Base-by-base conservation (phyloP, 2,329 filamentous ascomycete genomes). In the Alternaria ventricosa region DNA sequence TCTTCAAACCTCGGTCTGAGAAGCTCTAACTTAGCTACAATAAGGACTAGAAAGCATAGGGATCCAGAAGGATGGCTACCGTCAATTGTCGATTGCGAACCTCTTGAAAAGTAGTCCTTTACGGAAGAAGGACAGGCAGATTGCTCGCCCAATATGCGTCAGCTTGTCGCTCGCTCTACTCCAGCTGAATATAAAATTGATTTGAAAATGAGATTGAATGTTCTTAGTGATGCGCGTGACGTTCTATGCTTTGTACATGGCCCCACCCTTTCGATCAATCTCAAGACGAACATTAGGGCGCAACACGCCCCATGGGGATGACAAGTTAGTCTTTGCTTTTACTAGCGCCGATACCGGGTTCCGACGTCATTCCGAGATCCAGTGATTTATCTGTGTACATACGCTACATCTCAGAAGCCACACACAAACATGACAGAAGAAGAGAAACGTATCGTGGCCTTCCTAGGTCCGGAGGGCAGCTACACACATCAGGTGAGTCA, bases 401-500 rank as follows among this genome's bases (percentile, higher is more conserved):
- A 6, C 8, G 10, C 11, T 23, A 36, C 49, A 3, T 13, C 13
- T 9, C 44, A 46, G 36, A 2, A n/a, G 5, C 20, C 5, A 25
- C 49, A 11, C 56, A 11, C 33, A 46, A 61, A 46, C 11, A 74
- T 72, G 70, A 49, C 57, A 20, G 61, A 60, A 6, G 46, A 61
- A 12, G 55, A 68, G 22, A 75, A 68, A 53, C 66, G 65, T 20
- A 74, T 76, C 23, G 79, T 88, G 25, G 85, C 88, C 45, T 92
- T 88, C 73, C 78, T 92, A 28, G 89, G 89, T 8, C 89, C 89
- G 4, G 78, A 84, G 69, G 88, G 88, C 23, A 90, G 89, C 33
- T 92, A 91, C 75, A 91, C 89, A 27, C 89, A 92, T 77, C 89
- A 91, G 85, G 89, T 90, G 74, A 64, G 77, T 67, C 33, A 12